Base-by-base conservation (phyloP, 2,329 filamentous ascomycete genomes). In the Apiospora rasikravindrae region DNA sequence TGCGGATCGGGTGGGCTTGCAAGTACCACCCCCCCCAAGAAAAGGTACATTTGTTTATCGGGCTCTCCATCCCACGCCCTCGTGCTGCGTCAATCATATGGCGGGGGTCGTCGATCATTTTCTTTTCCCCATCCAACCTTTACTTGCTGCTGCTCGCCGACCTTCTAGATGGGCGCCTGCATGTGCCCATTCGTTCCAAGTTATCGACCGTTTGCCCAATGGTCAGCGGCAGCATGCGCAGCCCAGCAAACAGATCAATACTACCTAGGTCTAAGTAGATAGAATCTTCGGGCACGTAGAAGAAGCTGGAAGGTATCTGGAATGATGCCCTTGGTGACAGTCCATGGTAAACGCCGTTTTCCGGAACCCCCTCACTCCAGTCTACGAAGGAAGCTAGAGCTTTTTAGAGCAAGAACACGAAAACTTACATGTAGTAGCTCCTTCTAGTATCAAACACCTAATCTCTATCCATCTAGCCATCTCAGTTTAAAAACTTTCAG, bases 21-120 rank as follows among this genome's bases (percentile, higher is more conserved):
- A 53, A 26, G 49, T 53, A 53, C 49, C 24, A 29, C 3, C 7
- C n/a, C 22, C 24, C 22, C 5, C 33, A 37, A 14, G 6, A 45
- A 22, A 45, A 45, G 44, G 16, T 45, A 45, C 44, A 16, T 44
- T 44, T 37, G 8, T 10, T 11, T 1, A 13, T 42, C 44, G 5
- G 44, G 44, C 44, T 45, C 44, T 45, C 44, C 16, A 22, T 19
- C 16, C 49, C 49, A 53, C 49, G 49, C 24, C 13, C 49, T 53
- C 24, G 10, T 24, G 51, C 26, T 33, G 51, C 26, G 26, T 61
- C 53, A 61, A 61, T n/a, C 45, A 49, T 37, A 64, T 64, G 57
- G 57, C 33, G 57, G 57, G 57, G 57, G 45, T 40, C 22, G 57
- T 64, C 57, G 57, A 64, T 64, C 57, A 40, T 64, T 40, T 64